Conservation (phyloP, 108 stramenopile species). For the Asterionellopsis glacialis region DNA sequence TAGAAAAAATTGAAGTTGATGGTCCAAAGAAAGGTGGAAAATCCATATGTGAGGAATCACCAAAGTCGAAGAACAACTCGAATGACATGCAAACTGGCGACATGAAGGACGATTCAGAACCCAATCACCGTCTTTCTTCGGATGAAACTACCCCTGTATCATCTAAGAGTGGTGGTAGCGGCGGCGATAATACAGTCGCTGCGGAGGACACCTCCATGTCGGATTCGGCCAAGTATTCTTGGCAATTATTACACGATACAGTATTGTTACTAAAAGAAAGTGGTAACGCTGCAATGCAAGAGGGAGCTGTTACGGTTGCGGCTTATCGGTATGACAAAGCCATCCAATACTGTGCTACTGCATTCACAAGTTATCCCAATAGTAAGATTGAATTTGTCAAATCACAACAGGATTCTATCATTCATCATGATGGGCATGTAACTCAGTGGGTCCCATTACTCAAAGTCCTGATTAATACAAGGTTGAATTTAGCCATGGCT, state of each 20-base stretch:
- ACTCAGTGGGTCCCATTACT: slow-evolving; percentile 45
- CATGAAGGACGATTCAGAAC: not conserved
- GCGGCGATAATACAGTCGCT: not conserved
- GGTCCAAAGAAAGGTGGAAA: too few relatives aligned
- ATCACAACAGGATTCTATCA: slow-evolving; percentile 18
- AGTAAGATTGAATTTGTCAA: slow-evolving; percentile 25
- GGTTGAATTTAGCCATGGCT: slow-evolving; percentile 64
- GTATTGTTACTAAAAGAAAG: slow-evolving; percentile 56
- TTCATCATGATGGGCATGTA: slow-evolving; percentile 14
- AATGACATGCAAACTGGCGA: not conserved
- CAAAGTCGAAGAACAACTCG: not conserved
- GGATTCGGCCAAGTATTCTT: slow-evolving; percentile 12
- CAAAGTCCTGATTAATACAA: slow-evolving; percentile 44
- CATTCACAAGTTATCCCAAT: slow-evolving; percentile 38
- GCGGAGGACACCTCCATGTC: slow-evolving; percentile 1
- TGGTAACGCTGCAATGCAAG: slow-evolving; percentile 60
- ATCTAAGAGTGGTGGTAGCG: not conserved
- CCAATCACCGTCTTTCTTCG: not conserved
- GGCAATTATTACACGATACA: slow-evolving; percentile 41
- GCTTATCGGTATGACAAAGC: slow-evolving; percentile 73
- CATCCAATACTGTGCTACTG: slow-evolving; percentile 62
- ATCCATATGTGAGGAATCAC: too few relatives aligned
- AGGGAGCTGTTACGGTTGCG: slow-evolving; percentile 36
- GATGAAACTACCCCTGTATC: not conserved
- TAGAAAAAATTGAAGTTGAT: too few relatives aligned